Base-by-base conservation (phyloP, 2,329 filamentous ascomycete genomes). In the Aureobasidium melanogenum region DNA sequence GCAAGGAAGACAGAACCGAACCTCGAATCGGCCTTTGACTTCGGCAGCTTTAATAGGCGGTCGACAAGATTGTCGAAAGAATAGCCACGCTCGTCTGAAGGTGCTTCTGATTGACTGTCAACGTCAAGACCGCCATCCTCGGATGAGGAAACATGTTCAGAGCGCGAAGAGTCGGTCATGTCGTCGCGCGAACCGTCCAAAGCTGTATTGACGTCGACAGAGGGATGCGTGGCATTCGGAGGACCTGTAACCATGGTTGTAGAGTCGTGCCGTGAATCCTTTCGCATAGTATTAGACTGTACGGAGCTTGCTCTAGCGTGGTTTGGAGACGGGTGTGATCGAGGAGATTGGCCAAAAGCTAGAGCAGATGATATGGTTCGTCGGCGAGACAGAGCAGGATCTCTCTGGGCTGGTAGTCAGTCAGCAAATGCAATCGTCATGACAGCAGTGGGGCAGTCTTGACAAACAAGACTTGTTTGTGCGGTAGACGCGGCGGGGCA, bases 1-100 rank as follows among this genome's bases (percentile, higher is more conserved):
- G 93, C 96, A 32, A 97, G 80, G 69, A 97, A 97, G 19, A 96
- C 86, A 47, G 91, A 85, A 1, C 84, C 83, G 70, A 97, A 99
- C 73, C 96, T 96, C 62, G 84, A 82, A 70, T 97, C 94, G n/a
- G 87, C 82, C 70, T 90, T 91, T 30, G 89, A 91, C 77, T 93
- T 87, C 38, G 89, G 89, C 64, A 89, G 83, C 0, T 87, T 83
- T 26, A 97, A 80, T 43, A 99, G 81, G n/a, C 91, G 87, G 73
- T 96, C 91, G 22, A 97, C 90, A 5, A 81, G 72, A 62, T 79
- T 76, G 55, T 80, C 77, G 58, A 80, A 80, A 0, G 76, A 77
- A 63, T 83, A 81, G 22, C 83, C 79, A 61, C 75, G 81, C 58
- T 91, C 86, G 62, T 88, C 87, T 41, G 75, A 73, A 1, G 76